Evolutionary conservation across 495 filamentous ascomycete genomes (phyloP), one percentile per base, ranked within the genome.

Genomic region (Sphaerosporella brunnea): DNA sequence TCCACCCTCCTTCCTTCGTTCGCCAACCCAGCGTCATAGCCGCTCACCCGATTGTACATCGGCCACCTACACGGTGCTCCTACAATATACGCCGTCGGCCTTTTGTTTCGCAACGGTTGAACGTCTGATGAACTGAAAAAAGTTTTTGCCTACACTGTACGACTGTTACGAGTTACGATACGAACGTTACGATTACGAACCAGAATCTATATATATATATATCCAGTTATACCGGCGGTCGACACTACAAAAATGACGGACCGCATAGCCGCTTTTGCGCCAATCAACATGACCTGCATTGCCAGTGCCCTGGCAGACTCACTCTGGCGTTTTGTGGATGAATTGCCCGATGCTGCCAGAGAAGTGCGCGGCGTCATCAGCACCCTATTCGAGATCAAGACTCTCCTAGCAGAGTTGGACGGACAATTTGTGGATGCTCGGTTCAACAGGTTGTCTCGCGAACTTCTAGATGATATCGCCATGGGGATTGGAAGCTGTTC

Each of bases 401-500:
- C 38, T n/a, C 23, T 45, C 13, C 48, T 59, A 26, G 46, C 45
- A 20, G 56, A 58, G 44, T 34, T 58, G 10, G 55, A 58, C 30
- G 28, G 32, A 35, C 37, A 55, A 10, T 58, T 58, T 25, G 46
- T 48, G 42, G 55, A 58, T 39, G 39, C 47, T 15, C 36, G 48
- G 30, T 59, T 59, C 45, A 46, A 47, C 49, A 56, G 54, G 50
- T 51, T 63, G 48, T 51, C 52, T 55, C 53, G 52, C 50, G 51
- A 52, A 45, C 54, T 55, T 47, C 48, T 56, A 45, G 53, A 56
- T 46, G 50, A 56, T 50, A 51, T 65, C 60, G 61, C 58, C 45
- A 54, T 66, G 45, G 62, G 53, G 15, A 51, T 53, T 74, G 28
- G 65, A 68, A 46, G 72, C 71, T 53, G 68, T 75, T 30, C 58